Conservation (phyloP, 1,284 basidiomycete species). For the Pyrrhoderma lamaoense region DNA sequence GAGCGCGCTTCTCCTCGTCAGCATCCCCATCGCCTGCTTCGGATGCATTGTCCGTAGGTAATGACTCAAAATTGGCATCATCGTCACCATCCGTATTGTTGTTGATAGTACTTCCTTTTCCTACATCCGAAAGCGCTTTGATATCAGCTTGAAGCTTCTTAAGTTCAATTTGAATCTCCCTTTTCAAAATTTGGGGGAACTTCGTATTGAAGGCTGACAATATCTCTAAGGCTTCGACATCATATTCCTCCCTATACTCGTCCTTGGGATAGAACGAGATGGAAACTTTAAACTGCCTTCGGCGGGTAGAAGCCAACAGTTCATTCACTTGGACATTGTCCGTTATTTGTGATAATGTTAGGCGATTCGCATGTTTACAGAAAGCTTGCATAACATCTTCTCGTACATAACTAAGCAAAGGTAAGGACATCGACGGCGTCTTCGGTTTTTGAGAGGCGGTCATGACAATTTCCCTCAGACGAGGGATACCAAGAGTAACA, state of each 20-base stretch:
- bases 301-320: constrained; percentile 63
- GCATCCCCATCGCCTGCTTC: constrained; percentile 65
- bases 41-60: constrained; percentile 41
- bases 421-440: constrained; percentile 97
- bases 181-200: constrained; percentile 82
- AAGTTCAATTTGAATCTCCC: constrained; percentile 83
- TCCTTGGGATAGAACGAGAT: constrained; percentile 83
- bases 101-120: constrained; percentile 42
- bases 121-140: constrained; percentile 70
- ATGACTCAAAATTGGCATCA: constrained; percentile 33
- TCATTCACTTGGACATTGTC: constrained; percentile 84
- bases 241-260: constrained; percentile 86
- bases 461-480: constrained; percentile 98
- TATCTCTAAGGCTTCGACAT: constrained; percentile 69
- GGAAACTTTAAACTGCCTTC: constrained; percentile 77
- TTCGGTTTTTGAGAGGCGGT: constrained; percentile 95
- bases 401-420: constrained; percentile 49
- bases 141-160: constrained; percentile 80
- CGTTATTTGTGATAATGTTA: constrained; percentile 86
- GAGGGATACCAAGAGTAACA: constrained; percentile 98
- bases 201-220: constrained; percentile 66
- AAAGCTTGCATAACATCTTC: constrained; percentile 65
- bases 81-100: constrained; percentile 41
- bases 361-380: constrained; percentile 85
- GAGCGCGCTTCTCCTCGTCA: constrained; percentile 48